Evolutionary conservation across 1,284 basidiomycete genomes (phyloP).

Genomic region (Bondarzewia mesenterica): DNA sequence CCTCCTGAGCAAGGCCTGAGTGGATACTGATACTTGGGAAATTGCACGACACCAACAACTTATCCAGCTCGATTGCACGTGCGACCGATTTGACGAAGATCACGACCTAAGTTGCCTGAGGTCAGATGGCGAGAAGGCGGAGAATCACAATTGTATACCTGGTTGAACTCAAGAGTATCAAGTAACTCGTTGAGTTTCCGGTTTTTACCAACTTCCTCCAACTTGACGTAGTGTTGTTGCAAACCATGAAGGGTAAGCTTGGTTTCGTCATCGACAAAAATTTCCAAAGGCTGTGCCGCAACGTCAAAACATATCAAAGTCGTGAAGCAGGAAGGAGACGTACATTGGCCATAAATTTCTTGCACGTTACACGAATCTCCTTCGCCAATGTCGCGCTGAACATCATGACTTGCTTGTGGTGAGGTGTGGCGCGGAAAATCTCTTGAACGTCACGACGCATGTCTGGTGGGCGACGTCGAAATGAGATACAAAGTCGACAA

Average conservation of each 20-base stretch:
- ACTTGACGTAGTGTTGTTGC: conserved; percentile 97
- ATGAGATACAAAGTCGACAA: conserved; percentile 53
- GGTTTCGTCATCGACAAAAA: conserved; percentile 99
- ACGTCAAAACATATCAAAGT: conserved; percentile 8
- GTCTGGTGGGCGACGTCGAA: conserved; percentile 71
- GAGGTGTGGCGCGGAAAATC: conserved; percentile 98
- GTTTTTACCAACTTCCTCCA: conserved; percentile 95
- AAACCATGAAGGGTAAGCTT: conserved; percentile 98
- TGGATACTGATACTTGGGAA: conserved; percentile 99
- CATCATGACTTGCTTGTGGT: conserved; percentile 99
- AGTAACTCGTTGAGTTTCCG: conserved; percentile 96
- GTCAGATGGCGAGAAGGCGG: neutral
- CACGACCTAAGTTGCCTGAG: conserved; percentile 64
- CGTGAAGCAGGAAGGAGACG: conserved; percentile 27
- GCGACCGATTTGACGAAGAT: conserved; percentile 99
- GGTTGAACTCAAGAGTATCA: conserved; percentile 98
- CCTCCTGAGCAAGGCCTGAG: conserved; percentile 89
- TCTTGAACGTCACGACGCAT: conserved; percentile 99
- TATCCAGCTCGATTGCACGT: conserved; percentile 94
- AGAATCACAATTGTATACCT: conserved; percentile 42
- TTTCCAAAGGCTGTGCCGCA: conserved; percentile 82
- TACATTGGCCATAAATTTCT: conserved; percentile 99
- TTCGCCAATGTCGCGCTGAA: conserved; percentile 98
- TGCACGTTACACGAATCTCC: conserved; percentile 96
- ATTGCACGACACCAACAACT: conserved; percentile 93